Base-by-base conservation (phyloP, 768 basidiomycete genomes). In the Baorangia bicolor region DNA sequence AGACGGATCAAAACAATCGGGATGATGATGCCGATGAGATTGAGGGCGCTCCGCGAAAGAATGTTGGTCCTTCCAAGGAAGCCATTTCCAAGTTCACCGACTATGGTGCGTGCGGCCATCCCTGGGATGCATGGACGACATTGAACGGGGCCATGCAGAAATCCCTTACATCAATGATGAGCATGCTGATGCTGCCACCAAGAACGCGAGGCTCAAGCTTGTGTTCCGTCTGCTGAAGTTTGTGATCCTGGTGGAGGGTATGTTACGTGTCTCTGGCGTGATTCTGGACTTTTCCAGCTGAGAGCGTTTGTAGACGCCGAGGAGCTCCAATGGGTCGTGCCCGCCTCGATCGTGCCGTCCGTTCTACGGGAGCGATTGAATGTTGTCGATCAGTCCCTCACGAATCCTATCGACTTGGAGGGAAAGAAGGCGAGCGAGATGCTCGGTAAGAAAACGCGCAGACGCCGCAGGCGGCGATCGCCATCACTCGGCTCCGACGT, bases 291-390 rank as follows among this genome's bases (percentile, higher is more conserved):
- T 47, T 25, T 35, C 20, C 21, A 41, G 25, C 62, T 55, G 43
- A 64, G 52, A 21, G 39, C 33, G 25, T 12, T 49, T 25, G 46
- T 53, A 88, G 88, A 81, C 62, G 81, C 79, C 28, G 83, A 87
- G 28, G 90, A 91, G 64, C 73, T 87, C 30, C 84, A 92, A 68
- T 98, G 94, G 94, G 86, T 84, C 58, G 80, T 97, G 47, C 94
- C 95, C 30, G 81, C 85, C 10, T 71, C 76, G n/a, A 77, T 92
- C 51, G 66, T 81, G 18, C 88, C 90, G 0, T 73, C 81, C 7
- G 83, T 88, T 47, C 75, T 98, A 34, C 79, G 85, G 68, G 78
- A 81, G 49, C 86, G 81, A 47, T 73, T 90, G 63, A 81, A 81
- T 49, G 84, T 94, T 60, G 88, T 98, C 72, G 80, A 86, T 65